Percentiles rank a stretch among this genome's conserved stretches.
phyloP scores from a whole-genome alignment of 169 alveolate species.

The Cyclospora cayetanensis region DNA sequence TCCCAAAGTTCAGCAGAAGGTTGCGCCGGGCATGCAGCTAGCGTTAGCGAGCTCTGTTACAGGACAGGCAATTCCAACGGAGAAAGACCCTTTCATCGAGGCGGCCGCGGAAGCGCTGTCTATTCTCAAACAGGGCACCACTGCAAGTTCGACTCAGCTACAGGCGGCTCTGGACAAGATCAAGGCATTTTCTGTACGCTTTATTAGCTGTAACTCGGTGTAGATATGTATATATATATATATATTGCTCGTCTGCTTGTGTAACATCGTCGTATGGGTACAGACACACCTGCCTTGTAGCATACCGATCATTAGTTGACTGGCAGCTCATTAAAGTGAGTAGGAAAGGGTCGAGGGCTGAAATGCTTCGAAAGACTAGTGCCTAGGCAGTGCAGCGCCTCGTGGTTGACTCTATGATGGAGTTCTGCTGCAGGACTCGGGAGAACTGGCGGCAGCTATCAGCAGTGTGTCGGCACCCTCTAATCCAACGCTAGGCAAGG shows the following conservation, averaged over 20 bases:
- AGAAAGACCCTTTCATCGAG: conserved; percentile 56
- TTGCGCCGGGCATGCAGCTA: conserved; percentile 63
- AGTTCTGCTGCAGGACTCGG: conserved; percentile 39
- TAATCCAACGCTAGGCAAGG: conserved; percentile 73
- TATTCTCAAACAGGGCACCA: conserved; percentile 63
- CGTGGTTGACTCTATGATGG: background rate
- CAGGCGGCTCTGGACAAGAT: conserved; percentile 64
- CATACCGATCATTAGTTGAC: too few species aligned
- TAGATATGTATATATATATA: background rate
- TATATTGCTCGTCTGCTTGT: too few species aligned
- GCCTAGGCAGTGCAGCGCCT: background rate
- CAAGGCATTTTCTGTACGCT: conserved; percentile 45
- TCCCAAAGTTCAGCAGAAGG: conserved; percentile 52
- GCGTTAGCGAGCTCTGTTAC: conserved; percentile 52
- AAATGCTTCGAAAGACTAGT: too few species aligned
- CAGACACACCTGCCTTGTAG: too few species aligned
- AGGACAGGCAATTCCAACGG: conserved; percentile 48
- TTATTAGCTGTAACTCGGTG: too few species aligned
- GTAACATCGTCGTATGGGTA: background rate
- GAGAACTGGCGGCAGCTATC: conserved; percentile 62
- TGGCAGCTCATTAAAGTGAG: too few species aligned
- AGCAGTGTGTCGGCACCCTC: conserved; percentile 68
- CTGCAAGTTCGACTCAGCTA: conserved; percentile 57
- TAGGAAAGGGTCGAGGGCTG: too few species aligned
- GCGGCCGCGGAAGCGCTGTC: conserved; percentile 60